A percentile compares a stretch with the other conserved stretches of the same genome.
phyloP scores from a whole-genome alignment of 2,329 filamentous ascomycete species.

The Leptographium procerum region DNA sequence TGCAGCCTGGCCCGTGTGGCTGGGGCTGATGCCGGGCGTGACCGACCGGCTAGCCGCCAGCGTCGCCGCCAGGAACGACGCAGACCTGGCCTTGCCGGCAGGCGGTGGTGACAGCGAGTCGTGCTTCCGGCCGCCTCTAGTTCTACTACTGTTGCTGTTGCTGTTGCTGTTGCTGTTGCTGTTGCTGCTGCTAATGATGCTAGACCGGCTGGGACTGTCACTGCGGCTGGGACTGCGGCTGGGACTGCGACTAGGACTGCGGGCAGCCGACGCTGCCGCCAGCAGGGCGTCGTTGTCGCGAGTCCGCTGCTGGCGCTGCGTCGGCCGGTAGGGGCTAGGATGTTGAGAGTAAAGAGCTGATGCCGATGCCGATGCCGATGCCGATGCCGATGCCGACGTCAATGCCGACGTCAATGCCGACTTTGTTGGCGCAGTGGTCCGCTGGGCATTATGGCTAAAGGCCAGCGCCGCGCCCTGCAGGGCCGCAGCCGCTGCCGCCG shows the following conservation, averaged over 20 bases:
- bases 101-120: neutral
- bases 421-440: neutral
- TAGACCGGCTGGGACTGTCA: slow-evolving; percentile 12
- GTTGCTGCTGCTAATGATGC: neutral
- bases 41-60: slow-evolving; percentile 50
- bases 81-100: slow-evolving; percentile 17
- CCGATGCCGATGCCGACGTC: too few relatives aligned
- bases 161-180: neutral
- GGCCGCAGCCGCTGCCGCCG: slow-evolving; percentile 21
- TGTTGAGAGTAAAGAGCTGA: too few relatives aligned
- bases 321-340: neutral
- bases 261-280: neutral
- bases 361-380: too few relatives aligned
- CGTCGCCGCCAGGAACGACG: slow-evolving; percentile 51
- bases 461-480: slow-evolving; percentile 44
- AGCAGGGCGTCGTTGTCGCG: neutral
- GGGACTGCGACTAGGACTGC: neutral
- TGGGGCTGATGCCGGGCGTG: slow-evolving; percentile 32
- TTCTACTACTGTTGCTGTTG: neutral
- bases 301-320: neutral
- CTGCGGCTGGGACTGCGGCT: neutral
- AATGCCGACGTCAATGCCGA: neutral
- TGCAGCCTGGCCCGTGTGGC: slow-evolving; percentile 20
- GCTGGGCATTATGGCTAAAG: slow-evolving; percentile 24
- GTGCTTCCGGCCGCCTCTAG: too few relatives aligned